phyloP scores from a whole-genome alignment of 78 protist genomes.

The Dictyostelium firmibasis region DNA sequence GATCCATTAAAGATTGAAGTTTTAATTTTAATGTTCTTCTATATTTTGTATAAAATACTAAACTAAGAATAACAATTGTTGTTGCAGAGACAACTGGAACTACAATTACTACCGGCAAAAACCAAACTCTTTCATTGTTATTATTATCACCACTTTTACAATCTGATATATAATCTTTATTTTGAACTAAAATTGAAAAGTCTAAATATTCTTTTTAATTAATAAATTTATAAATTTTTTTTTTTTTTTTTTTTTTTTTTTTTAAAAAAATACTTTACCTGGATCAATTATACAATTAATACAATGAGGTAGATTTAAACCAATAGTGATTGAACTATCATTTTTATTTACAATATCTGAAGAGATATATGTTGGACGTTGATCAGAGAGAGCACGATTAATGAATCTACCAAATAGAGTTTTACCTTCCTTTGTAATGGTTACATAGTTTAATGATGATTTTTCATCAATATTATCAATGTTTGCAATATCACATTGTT shows the following conservation, averaged over 20 bases:
- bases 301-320: constrained; percentile 13
- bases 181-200: background rate
- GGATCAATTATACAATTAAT: constrained; percentile 17
- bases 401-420: constrained; percentile 28
- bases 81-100: constrained; percentile 2
- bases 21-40: background rate
- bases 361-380: background rate
- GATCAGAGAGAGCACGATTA: constrained; percentile 16
- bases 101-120: background rate
- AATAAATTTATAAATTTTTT: too few species aligned
- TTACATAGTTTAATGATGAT: constrained; percentile 7
- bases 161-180: background rate
- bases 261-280: background rate
- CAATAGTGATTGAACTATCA: background rate
- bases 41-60: background rate
- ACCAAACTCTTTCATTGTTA: background rate
- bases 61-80: background rate
- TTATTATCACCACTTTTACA: background rate
- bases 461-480: background rate
- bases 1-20: background rate
- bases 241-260: background rate
- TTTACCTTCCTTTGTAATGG: constrained; percentile 35
- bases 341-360: background rate
- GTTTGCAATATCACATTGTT: background rate
- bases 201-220: background rate